phyloP scores from a whole-genome alignment of 2,329 filamentous ascomycete species.

The Neoascochyta sp. region DNA sequence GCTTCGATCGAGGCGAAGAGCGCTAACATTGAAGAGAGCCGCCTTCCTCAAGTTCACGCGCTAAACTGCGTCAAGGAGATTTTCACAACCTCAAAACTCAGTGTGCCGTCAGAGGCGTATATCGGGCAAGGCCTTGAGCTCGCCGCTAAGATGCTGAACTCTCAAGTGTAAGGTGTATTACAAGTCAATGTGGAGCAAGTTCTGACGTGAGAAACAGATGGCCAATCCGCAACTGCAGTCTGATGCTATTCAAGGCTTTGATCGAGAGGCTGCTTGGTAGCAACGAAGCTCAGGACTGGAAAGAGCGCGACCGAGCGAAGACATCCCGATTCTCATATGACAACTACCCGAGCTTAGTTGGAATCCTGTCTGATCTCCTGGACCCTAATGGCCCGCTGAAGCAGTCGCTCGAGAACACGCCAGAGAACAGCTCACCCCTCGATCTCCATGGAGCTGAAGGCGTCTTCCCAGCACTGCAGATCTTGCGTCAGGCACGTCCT shows the following conservation, averaged over 20 bases:
- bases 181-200: rapidly evolving
- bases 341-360: constrained; percentile 63
- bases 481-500: constrained; percentile 68
- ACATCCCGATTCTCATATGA: constrained; percentile 63
- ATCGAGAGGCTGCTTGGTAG: constrained; percentile 76
- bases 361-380: constrained; percentile 62
- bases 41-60: constrained; percentile 87
- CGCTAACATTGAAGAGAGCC: constrained; percentile 53
- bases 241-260: constrained; percentile 82
- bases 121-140: constrained; percentile 71
- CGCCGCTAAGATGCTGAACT: constrained; percentile 75
- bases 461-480: constrained; percentile 79
- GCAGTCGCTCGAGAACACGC: constrained; percentile 19
- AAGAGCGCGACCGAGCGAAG: constrained; percentile 43
- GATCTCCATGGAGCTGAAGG: constrained; percentile 53
- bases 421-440: constrained; percentile 23
- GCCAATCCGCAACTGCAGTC: constrained; percentile 90
- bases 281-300: constrained; percentile 60
- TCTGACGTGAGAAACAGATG: constrained; percentile 54
- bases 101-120: constrained; percentile 68
- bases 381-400: constrained; percentile 27
- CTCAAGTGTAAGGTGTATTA: constrained; percentile 59
- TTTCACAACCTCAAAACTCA: constrained; percentile 76
- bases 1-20: constrained; percentile 53
- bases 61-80: constrained; percentile 91